Percentiles rank a stretch among this genome's conserved stretches.
phyloP scores from a whole-genome alignment of 352 stramenopile species.

The Phytophthora brassicae region DNA sequence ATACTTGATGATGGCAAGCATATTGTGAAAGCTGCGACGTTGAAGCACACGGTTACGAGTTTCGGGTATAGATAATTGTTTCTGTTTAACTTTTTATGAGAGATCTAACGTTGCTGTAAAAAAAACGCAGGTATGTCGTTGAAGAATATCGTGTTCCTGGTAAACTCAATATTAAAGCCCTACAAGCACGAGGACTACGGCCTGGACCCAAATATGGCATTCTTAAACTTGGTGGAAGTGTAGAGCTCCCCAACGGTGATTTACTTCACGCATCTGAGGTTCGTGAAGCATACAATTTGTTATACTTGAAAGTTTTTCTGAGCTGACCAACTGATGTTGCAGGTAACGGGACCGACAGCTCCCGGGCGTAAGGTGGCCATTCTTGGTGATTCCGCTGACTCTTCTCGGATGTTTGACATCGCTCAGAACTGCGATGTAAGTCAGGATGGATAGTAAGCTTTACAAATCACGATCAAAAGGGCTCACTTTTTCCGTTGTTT shows the following conservation, averaged over 20 bases:
- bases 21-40: conserved; percentile 54
- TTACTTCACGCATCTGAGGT: conserved; percentile 83
- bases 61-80: conserved; percentile 56
- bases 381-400: conserved; percentile 74
- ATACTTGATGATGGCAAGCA: conserved; percentile 71
- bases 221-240: conserved; percentile 87
- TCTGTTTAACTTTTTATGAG: background rate
- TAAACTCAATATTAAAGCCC: conserved; percentile 84
- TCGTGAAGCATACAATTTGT: background rate
- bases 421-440: conserved; percentile 73
- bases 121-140: conserved; percentile 65
- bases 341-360: conserved; percentile 63
- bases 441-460: background rate
- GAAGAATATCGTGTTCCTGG: conserved; percentile 75
- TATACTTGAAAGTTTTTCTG: background rate
- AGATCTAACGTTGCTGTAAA: background rate
- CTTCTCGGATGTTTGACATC: conserved; percentile 76
- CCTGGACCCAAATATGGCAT: conserved; percentile 88
- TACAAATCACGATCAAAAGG: background rate
- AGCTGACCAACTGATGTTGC: background rate
- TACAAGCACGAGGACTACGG: conserved; percentile 79
- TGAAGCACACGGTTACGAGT: conserved; percentile 81
- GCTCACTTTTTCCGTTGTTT: conserved; percentile 1
- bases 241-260: conserved; percentile 81
- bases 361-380: conserved; percentile 78